phyloP scores from a whole-genome alignment of 2,329 filamentous ascomycete species.

The Rutstroemia sydowiana region DNA sequence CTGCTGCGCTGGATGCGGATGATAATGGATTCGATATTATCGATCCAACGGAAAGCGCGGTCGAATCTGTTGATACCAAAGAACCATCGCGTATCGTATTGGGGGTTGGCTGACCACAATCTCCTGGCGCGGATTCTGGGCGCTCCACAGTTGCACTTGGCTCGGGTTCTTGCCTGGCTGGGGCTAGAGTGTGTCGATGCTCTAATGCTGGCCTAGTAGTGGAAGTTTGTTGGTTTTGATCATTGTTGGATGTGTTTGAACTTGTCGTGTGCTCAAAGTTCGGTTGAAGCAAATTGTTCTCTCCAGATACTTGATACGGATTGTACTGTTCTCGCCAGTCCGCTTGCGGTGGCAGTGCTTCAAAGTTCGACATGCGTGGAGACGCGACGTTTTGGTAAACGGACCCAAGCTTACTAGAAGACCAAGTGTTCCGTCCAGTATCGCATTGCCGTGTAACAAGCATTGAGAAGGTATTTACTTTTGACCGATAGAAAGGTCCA shows the following conservation, averaged over 20 bases:
- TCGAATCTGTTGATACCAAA: constrained; percentile 34
- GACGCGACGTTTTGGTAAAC: constrained; percentile 28
- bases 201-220: constrained; percentile 23
- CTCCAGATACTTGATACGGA: constrained; percentile 25
- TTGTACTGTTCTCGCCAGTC: constrained; percentile 33
- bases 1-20: constrained; percentile 33
- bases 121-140: constrained; percentile 27
- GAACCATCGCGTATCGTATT: constrained; percentile 36
- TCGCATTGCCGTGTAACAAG: constrained; percentile 33
- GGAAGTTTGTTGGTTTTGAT: constrained; percentile 15
- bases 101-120: constrained; percentile 17
- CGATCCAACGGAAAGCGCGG: constrained; percentile 31
- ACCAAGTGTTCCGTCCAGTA: constrained; percentile 32
- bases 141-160: constrained; percentile 22
- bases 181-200: constrained; percentile 27
- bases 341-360: constrained; percentile 29
- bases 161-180: constrained; percentile 21
- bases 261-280: constrained; percentile 23
- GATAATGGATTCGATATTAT: constrained; percentile 36
- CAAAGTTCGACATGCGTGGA: constrained; percentile 34
- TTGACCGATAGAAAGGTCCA: constrained; percentile 9
- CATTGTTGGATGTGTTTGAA: constrained; percentile 20
- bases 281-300: constrained; percentile 23
- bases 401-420: constrained; percentile 31
- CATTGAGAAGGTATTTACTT: constrained; percentile 29